These are phyloP conservation scores for Yarrowia sp. DNA, from an alignment of 805 yeast species.

Conservation along the genomic window DNA sequence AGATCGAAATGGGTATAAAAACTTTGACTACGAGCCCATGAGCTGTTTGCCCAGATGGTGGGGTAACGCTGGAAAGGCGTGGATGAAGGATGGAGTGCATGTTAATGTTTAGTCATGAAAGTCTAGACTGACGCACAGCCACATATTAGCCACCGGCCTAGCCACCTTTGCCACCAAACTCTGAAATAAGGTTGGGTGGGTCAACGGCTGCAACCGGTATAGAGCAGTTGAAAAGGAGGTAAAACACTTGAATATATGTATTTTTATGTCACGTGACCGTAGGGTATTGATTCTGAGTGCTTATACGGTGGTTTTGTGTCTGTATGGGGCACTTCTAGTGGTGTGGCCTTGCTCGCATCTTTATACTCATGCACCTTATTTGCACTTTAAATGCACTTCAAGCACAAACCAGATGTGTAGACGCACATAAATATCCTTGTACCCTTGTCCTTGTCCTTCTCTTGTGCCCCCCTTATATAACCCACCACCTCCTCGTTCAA, in stretches of 20 bases:
- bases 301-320: no score
- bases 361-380: not conserved
- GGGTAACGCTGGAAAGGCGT: slow-evolving; percentile 38
- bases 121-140: not conserved
- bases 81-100: slow-evolving; percentile 19
- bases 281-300: no score
- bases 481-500: not conserved
- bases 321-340: no score
- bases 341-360: not conserved
- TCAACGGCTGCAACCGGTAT: no score
- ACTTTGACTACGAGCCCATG: slow-evolving; percentile 39
- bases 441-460: no score
- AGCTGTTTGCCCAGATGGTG: slow-evolving; percentile 43
- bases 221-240: not conserved
- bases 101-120: not conserved
- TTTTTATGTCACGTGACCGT: no score
- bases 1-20: slow-evolving; percentile 34
- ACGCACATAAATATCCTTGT: no score
- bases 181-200: no score
- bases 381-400: no score
- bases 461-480: no score
- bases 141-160: not conserved
- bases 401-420: no score
- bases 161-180: slow-evolving; percentile 13
- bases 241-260: not conserved